Base-by-base conservation (phyloP, 306 rosid genomes). In the Malus sieversii region DNA sequence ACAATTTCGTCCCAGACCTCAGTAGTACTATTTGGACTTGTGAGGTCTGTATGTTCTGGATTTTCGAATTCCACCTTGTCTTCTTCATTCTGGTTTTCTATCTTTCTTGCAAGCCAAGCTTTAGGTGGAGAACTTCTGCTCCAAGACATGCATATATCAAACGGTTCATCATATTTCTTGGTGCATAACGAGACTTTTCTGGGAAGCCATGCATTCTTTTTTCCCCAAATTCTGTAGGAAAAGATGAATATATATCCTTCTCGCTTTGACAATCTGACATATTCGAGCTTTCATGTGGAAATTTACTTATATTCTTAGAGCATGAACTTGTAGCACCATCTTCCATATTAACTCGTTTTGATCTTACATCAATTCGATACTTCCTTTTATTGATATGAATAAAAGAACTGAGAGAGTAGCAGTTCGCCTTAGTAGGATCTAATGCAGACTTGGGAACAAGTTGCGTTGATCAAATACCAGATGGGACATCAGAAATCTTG, bases 1-100 rank as follows among this genome's bases (percentile, higher is more conserved):
- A 66, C 16, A 92, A 87, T 76, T 87, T 85, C 97, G 88, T 90
- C 53, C 96, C 92, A 2, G 88, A 89, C 77, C 85, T 76, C 87
- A 92, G 72, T 60, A 90, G 72, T 60, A 81, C 32, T 30, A 9
- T 73, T 52, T 52, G 59, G 57, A 27, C 66, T 29, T 53, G 19
- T 46, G 16, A 8, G 67, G 68, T 33, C 75, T 23, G 25, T 19
- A 22, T n/a, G 22, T 44, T 55, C 58, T 53, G 65, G 66, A 29
- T 66, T n/a, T 55, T n/a, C 27, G 25, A n/a, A 77, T 71, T 35
- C 76, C 27, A 55, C 72, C 20, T 23, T 12, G 38, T 51, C 44
- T 46, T 13, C 65, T 45, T 60, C 78, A 61, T 76, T 61, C 83
- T 13, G 9, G 45, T 16, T 69, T 76, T 55, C 77, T 6, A 46